Percentiles rank a stretch among this genome's conserved stretches.
Evolutionary conservation across 2,329 filamentous ascomycete species (phyloP).

Genomic region (Hyphodiscus sp.): DNA sequence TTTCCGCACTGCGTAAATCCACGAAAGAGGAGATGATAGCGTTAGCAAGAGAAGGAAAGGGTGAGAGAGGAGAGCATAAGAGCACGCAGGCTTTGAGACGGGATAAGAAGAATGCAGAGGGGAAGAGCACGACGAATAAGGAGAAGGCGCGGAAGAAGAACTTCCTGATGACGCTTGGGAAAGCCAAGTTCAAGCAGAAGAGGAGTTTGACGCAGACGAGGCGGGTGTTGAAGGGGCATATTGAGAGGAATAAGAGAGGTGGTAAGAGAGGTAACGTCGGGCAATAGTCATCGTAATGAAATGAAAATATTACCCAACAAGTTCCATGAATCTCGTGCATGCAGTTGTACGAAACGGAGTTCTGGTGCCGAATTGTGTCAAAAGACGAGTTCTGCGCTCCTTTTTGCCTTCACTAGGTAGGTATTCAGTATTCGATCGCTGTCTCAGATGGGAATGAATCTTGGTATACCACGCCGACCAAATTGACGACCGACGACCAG

Average conservation of each 20-base stretch:
- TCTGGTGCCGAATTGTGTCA: too few relatives aligned
- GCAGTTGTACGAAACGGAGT: too few relatives aligned
- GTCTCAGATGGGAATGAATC: too few relatives aligned
- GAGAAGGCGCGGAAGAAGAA: constrained; percentile 98
- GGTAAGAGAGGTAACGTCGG: constrained; percentile 67
- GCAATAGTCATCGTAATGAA: too few relatives aligned
- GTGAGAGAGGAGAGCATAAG: constrained; percentile 72
- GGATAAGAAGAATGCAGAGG: constrained; percentile 79
- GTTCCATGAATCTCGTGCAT: too few relatives aligned
- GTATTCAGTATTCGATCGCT: too few relatives aligned
- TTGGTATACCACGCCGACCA: too few relatives aligned
- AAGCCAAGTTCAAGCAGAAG: constrained; percentile 94
- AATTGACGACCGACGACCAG: too few relatives aligned
- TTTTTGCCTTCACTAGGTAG: too few relatives aligned
- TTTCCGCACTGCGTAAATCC: constrained; percentile 71
- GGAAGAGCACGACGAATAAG: constrained; percentile 95
- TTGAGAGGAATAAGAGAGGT: constrained; percentile 76
- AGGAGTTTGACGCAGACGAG: constrained; percentile 81
- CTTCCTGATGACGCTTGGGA: constrained; percentile 95
- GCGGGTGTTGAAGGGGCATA: constrained; percentile 73
- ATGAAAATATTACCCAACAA: too few relatives aligned
- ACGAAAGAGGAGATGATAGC: constrained; percentile 88
- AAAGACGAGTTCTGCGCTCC: too few relatives aligned
- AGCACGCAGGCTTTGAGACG: constrained; percentile 77
- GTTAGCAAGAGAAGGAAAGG: constrained; percentile 75